Evolutionary conservation across 768 basidiomycete species (phyloP).

Genomic region (Lanmaoa rubissima): DNA sequence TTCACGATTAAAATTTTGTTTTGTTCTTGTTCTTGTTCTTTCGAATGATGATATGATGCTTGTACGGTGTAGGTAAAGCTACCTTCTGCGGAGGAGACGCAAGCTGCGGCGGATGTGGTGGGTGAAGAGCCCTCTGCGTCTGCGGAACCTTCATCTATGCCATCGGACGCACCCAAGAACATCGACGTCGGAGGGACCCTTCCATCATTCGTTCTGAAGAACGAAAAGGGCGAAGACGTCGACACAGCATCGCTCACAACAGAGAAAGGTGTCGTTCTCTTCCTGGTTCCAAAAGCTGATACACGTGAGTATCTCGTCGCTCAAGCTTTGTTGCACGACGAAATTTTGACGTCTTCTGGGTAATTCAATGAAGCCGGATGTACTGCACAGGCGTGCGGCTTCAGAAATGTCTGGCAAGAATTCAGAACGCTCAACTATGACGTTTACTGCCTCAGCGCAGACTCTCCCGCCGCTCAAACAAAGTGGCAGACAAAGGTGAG

Average conservation of each 20-base stretch:
- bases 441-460: constrained; percentile 84
- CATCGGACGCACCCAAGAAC: constrained; percentile 3
- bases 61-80: constrained; percentile 17
- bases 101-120: background rate
- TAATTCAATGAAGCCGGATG: constrained; percentile 64
- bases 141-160: constrained; percentile 4
- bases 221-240: constrained; percentile 81
- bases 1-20: background rate
- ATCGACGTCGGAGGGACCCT: constrained; percentile 75
- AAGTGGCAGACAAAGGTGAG: constrained; percentile 87
- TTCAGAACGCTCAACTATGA: constrained; percentile 63
- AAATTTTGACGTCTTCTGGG: background rate
- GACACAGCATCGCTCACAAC: constrained; percentile 60
- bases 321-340: background rate
- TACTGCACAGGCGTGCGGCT: constrained; percentile 90
- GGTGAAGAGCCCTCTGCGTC: constrained; percentile 1
- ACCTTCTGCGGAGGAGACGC: constrained; percentile 12
- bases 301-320: constrained; percentile 55
- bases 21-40: background rate
- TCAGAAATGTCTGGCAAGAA: constrained; percentile 78
- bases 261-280: constrained; percentile 77
- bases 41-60: background rate
- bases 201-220: constrained; percentile 74
- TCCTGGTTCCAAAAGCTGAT: constrained; percentile 83
- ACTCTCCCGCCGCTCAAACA: constrained; percentile 66